Evolutionary conservation across 2,329 filamentous ascomycete species (phyloP).

Genomic region (Botrytis fragariae): DNA sequence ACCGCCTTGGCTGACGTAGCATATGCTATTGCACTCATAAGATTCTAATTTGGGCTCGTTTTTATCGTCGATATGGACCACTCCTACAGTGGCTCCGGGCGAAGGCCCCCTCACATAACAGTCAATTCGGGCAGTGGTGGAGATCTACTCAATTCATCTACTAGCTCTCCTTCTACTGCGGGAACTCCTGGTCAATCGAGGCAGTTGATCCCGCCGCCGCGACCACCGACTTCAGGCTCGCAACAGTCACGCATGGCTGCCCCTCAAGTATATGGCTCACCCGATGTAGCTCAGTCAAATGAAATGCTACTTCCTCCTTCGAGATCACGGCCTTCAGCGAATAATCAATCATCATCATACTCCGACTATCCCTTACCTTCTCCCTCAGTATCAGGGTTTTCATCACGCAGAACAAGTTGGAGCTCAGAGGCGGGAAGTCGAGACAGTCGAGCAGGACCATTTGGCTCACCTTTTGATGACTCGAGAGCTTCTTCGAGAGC

Average conservation of each 20-base stretch:
- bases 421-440: slow-evolving; percentile 56
- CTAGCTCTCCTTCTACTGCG: slow-evolving; percentile 38
- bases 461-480: slow-evolving; percentile 40
- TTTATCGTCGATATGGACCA: slow-evolving; percentile 16
- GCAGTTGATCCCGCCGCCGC: slow-evolving; percentile 33
- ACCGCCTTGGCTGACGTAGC: slow-evolving; percentile 7
- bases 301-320: slow-evolving; percentile 51
- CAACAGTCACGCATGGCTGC: slow-evolving; percentile 20
- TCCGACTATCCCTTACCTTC: slow-evolving; percentile 40
- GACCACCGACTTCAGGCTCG: slow-evolving; percentile 22
- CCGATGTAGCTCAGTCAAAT: slow-evolving; percentile 40
- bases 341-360: slow-evolving; percentile 51
- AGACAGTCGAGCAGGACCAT: slow-evolving; percentile 46
- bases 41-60: neutral
- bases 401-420: slow-evolving; percentile 63
- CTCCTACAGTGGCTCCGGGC: slow-evolving; percentile 18
- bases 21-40: slow-evolving; percentile 13
- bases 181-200: slow-evolving; percentile 35
- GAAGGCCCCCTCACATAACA: slow-evolving; percentile 56
- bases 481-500: slow-evolving; percentile 39
- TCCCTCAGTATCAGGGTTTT: slow-evolving; percentile 46
- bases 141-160: slow-evolving; percentile 44
- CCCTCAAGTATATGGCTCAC: slow-evolving; percentile 32
- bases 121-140: slow-evolving; percentile 58
- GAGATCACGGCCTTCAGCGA: slow-evolving; percentile 41